Conservation (phyloP, 2,329 filamentous ascomycete genomes). For the Tolypocladium inflatum region DNA sequence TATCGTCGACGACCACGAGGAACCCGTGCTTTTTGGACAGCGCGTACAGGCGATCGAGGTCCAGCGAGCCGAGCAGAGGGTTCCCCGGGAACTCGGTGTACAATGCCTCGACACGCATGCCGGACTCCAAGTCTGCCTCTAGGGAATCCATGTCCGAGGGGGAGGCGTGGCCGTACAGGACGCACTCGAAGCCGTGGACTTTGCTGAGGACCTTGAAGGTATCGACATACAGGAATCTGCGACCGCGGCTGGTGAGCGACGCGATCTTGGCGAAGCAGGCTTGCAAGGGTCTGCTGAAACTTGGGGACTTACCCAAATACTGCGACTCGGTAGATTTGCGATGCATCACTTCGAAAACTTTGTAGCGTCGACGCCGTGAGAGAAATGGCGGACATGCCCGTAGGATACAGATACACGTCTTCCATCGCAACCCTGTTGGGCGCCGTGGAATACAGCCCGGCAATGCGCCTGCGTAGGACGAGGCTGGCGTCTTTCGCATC, state of each 20-base stretch:
- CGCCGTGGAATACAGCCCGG: constrained; percentile 9
- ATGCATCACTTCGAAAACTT: not conserved
- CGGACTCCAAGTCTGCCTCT: constrained; percentile 23
- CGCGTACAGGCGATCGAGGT: constrained; percentile 15
- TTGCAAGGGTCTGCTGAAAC: not conserved
- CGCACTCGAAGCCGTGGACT: constrained; percentile 19
- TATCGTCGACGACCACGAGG: constrained; percentile 34
- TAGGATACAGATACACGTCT: constrained; percentile 39
- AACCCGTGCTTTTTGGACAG: constrained; percentile 27
- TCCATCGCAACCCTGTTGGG: constrained; percentile 2
- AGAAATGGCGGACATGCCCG: constrained; percentile 42
- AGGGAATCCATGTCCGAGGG: constrained; percentile 29
- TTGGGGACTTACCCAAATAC: constrained; percentile 15
- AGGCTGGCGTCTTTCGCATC: constrained; percentile 6
- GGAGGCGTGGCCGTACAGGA: constrained; percentile 33
- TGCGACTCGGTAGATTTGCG: constrained; percentile 8
- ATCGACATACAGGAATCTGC: constrained; percentile 19
- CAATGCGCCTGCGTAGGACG: constrained; percentile 9
- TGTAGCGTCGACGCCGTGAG: constrained; percentile 10
- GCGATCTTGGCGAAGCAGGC: too few relatives aligned
- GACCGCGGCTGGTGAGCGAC: not conserved
- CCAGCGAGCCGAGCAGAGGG: constrained; percentile 18
- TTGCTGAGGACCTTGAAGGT: constrained; percentile 19
- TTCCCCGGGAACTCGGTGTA: constrained; percentile 34
- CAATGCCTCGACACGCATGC: constrained; percentile 30